phyloP scores from a whole-genome alignment of 2,329 filamentous ascomycete genomes.

The Penicillium olsonii region DNA sequence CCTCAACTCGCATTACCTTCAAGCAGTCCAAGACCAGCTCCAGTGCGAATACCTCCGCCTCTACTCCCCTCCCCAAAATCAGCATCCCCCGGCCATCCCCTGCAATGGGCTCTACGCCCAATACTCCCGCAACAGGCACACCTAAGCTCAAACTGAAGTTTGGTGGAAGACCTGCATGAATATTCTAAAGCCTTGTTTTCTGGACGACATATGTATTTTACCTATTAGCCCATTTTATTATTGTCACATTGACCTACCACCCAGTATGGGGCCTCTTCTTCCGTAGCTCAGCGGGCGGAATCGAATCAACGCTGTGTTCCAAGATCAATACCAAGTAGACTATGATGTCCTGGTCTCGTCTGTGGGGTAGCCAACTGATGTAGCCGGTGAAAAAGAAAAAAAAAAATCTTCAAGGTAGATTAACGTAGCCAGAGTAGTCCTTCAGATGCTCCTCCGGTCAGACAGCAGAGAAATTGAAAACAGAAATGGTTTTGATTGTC shows the following conservation, averaged over 20 bases:
- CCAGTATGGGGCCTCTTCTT: not conserved
- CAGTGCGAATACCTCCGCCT: slow-evolving; percentile 27
- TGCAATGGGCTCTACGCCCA: slow-evolving; percentile 29
- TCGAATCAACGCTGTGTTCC: slow-evolving; percentile 9
- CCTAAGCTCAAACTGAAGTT: slow-evolving; percentile 48
- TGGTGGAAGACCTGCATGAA: slow-evolving; percentile 35
- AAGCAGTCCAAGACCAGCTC: slow-evolving; percentile 41
- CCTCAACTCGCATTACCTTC: slow-evolving; percentile 43
- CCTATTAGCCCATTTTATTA: slow-evolving; percentile 15
- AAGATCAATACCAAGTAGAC: slow-evolving; percentile 14
- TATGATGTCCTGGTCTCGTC: slow-evolving; percentile 1
- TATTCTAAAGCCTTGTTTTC: slow-evolving; percentile 6
- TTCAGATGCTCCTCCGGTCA: slow-evolving; percentile 2
- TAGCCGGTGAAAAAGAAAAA: not conserved
- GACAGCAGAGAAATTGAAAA: slow-evolving; percentile 7
- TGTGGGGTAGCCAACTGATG: not conserved
- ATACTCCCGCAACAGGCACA: slow-evolving; percentile 29
- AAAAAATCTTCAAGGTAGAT: slow-evolving; percentile 1
- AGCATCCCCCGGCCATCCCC: slow-evolving; percentile 37
- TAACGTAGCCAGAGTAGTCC: slow-evolving; percentile 2
- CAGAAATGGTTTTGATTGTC: slow-evolving; percentile 32
- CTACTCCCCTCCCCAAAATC: slow-evolving; percentile 31
- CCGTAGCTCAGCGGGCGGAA: slow-evolving; percentile 17
- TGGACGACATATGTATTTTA: slow-evolving; percentile 20
- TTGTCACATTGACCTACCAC: slow-evolving; percentile 1